Conservation (phyloP, 2,329 filamentous ascomycete genomes). For the Huntiella abstrusa region DNA sequence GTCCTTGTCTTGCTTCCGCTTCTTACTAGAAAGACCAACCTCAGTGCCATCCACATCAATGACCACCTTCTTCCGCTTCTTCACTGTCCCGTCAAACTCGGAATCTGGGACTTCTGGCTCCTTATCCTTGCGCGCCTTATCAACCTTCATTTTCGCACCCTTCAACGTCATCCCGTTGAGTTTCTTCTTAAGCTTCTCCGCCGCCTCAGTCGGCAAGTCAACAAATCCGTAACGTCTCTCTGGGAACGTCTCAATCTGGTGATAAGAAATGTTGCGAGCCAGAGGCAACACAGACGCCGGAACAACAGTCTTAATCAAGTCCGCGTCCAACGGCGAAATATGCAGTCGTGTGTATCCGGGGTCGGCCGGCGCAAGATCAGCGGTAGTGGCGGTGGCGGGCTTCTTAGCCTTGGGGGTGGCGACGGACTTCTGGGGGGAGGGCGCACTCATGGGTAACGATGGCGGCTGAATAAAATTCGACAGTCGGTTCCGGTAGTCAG, state of each 20-base stretch:
- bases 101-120: constrained; percentile 22
- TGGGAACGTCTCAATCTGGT: constrained; percentile 68
- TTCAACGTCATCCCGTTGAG: constrained; percentile 72
- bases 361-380: constrained; percentile 4
- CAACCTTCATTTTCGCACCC: constrained; percentile 68
- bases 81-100: constrained; percentile 17
- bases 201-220: constrained; percentile 61
- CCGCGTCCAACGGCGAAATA: constrained; percentile 67
- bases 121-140: constrained; percentile 47
- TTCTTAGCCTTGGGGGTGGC: constrained; percentile 6
- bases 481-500: too few relatives aligned
- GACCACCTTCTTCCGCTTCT: constrained; percentile 24
- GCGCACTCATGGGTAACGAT: constrained; percentile 1
- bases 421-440: constrained; percentile 2
- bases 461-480: not conserved
- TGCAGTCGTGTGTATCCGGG: constrained; percentile 35
- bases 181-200: constrained; percentile 81
- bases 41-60: constrained; percentile 16
- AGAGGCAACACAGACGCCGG: constrained; percentile 44
- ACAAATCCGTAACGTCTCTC: constrained; percentile 83
- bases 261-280: constrained; percentile 74
- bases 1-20: constrained; percentile 32
- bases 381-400: not conserved
- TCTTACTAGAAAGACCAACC: constrained; percentile 19
- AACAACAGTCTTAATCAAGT: constrained; percentile 54